Evolutionary conservation across 1,284 basidiomycete species (phyloP).

Genomic region (Cerioporus squamosus): DNA sequence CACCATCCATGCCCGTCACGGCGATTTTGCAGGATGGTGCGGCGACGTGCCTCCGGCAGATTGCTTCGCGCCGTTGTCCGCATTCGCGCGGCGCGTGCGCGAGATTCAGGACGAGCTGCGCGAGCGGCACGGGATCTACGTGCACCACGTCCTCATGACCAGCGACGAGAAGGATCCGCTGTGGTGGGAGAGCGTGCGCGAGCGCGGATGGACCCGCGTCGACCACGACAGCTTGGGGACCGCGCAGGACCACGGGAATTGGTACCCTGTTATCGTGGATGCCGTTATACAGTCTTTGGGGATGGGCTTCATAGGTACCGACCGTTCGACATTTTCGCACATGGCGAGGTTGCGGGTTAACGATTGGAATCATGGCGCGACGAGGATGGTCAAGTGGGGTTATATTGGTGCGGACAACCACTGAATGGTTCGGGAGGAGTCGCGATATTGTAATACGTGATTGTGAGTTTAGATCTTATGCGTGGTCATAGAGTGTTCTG

Average conservation of each 20-base stretch:
- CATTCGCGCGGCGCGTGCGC: constrained; percentile 41
- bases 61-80: constrained; percentile 47
- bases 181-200: constrained; percentile 65
- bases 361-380: constrained; percentile 61
- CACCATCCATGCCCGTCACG: constrained; percentile 50
- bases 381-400: constrained; percentile 57
- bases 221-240: constrained; percentile 54
- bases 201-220: constrained; percentile 59
- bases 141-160: constrained; percentile 64
- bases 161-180: constrained; percentile 66
- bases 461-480: no score
- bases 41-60: constrained; percentile 29
- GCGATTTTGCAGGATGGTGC: constrained; percentile 48
- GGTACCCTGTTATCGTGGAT: constrained; percentile 72
- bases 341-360: constrained; percentile 61
- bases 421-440: constrained; percentile 1
- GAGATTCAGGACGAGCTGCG: constrained; percentile 45
- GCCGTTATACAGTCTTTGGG: constrained; percentile 67
- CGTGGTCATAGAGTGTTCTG: no score
- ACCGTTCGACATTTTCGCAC: constrained; percentile 67
- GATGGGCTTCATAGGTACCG: constrained; percentile 68
- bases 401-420: constrained; percentile 36
- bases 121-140: constrained; percentile 43
- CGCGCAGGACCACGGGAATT: constrained; percentile 53
- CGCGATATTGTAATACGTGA: no score